Percentiles rank a stretch among this genome's conserved stretches.
Evolutionary conservation across 768 basidiomycete genomes (phyloP).

Genomic region (Suillus tomentosus): DNA sequence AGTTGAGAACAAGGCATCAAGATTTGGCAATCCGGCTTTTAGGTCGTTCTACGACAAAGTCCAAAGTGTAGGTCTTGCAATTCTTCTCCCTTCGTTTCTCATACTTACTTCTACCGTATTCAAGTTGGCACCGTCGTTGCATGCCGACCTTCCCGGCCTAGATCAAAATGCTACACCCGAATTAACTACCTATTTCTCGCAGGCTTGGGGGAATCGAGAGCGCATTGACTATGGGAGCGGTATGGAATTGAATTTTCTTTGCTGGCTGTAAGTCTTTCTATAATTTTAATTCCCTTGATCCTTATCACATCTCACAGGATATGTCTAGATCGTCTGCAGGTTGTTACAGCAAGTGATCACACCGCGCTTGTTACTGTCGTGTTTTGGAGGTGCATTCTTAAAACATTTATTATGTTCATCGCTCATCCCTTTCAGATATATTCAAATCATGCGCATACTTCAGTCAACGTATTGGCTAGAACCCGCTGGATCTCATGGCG

Average conservation of each 20-base stretch:
- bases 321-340: constrained; percentile 73
- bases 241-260: constrained; percentile 97
- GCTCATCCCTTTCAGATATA: constrained; percentile 49
- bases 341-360: constrained; percentile 66
- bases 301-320: constrained; percentile 50
- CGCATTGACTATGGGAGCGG: constrained; percentile 99
- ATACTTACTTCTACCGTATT: constrained; percentile 5
- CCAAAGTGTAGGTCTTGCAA: constrained; percentile 48
- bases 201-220: constrained; percentile 89
- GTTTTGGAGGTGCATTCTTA: constrained; percentile 75
- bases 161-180: constrained; percentile 63
- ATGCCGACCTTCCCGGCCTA: constrained; percentile 57
- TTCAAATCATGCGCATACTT: constrained; percentile 78
- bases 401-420: neutral
- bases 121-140: constrained; percentile 59
- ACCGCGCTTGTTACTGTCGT: constrained; percentile 76
- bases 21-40: constrained; percentile 98
- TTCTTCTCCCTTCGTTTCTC: neutral
- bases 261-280: constrained; percentile 77
- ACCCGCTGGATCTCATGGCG: constrained; percentile 98
- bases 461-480: constrained; percentile 98
- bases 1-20: constrained; percentile 84
- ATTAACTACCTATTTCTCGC: constrained; percentile 77
- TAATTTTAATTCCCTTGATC: neutral
- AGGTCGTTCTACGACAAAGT: constrained; percentile 87